Evolutionary conservation across 1,284 basidiomycete genomes (phyloP).

Genomic region (Ceratobasidium sp.): DNA sequence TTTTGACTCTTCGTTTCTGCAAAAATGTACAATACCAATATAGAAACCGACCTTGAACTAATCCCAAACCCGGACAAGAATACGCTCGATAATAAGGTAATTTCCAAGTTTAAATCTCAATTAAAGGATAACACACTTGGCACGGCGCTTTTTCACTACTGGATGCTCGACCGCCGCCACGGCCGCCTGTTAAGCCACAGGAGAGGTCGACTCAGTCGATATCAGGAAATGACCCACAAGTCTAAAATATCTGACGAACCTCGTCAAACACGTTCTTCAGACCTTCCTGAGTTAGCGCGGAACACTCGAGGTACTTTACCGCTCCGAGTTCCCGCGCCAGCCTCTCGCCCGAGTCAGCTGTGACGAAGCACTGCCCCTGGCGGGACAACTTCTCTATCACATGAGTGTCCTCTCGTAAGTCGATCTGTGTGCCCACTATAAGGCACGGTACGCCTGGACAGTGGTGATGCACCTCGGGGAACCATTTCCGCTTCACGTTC

Average conservation of each 20-base stretch:
- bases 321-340: conserved; percentile 96
- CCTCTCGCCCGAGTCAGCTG: conserved; percentile 89
- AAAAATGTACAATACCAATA: too few relatives aligned
- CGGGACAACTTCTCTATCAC: conserved; percentile 95
- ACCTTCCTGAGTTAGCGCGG: conserved; percentile 98
- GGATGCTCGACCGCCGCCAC: conserved; percentile 98
- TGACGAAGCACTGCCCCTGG: conserved; percentile 96
- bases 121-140: conserved; percentile 88
- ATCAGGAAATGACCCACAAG: conserved; percentile 2
- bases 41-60: too few relatives aligned
- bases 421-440: conserved; percentile 98
- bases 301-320: conserved; percentile 99
- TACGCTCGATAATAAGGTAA: neutral
- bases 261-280: conserved; percentile 99
- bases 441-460: conserved; percentile 99
- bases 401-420: conserved; percentile 92
- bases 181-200: conserved; percentile 78
- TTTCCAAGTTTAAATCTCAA: conserved; percentile 41
- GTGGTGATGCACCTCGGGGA: conserved; percentile 99
- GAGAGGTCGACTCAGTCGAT: conserved; percentile 8
- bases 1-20: too few relatives aligned
- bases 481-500: conserved; percentile 99
- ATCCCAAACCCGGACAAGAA: too few relatives aligned
- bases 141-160: conserved; percentile 82
- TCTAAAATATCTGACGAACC: conserved; percentile 64